phyloP scores from a whole-genome alignment of 2,329 filamentous ascomycete species.

The Lomentospora prolificans region DNA sequence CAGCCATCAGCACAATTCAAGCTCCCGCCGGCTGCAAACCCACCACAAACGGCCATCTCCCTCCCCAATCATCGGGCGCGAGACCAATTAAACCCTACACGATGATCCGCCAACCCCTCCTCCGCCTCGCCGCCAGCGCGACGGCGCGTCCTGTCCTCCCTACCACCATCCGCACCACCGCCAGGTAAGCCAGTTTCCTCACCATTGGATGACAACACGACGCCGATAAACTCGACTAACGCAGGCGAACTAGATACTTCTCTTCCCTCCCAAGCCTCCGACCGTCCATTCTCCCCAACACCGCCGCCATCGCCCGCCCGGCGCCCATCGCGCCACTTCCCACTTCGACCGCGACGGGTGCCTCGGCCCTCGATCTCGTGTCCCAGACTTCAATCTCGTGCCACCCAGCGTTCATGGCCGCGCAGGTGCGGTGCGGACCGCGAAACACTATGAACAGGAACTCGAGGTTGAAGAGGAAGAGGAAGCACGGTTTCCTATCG shows the following conservation, averaged over 20 bases:
- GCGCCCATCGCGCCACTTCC: slow-evolving; percentile 16
- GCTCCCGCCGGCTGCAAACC: neutral
- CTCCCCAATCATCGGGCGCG: neutral
- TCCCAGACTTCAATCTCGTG: slow-evolving; percentile 35
- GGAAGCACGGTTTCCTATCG: slow-evolving; percentile 47
- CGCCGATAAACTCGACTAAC: neutral
- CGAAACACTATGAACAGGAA: slow-evolving; percentile 46
- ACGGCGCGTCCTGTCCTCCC: slow-evolving; percentile 2
- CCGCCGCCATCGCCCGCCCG: slow-evolving; percentile 20
- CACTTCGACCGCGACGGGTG: slow-evolving; percentile 10
- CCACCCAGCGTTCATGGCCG: slow-evolving; percentile 40
- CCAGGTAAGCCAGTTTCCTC: neutral
- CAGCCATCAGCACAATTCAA: neutral
- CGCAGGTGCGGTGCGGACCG: slow-evolving; percentile 48
- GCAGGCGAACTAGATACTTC: slow-evolving; percentile 26
- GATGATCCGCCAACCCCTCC: slow-evolving; percentile 6
- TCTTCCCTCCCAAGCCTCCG: slow-evolving; percentile 41
- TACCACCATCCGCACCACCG: neutral
- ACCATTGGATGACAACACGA: neutral
- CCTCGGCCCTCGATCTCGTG: slow-evolving; percentile 32
- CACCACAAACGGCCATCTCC: neutral
- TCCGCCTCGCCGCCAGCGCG: slow-evolving; percentile 7
- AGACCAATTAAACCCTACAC: neutral
- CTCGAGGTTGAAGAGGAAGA: slow-evolving; percentile 48
- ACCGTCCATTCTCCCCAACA: slow-evolving; percentile 29